Base-by-base conservation (phyloP, 495 filamentous ascomycete genomes). In the Podospora tetraspora region DNA sequence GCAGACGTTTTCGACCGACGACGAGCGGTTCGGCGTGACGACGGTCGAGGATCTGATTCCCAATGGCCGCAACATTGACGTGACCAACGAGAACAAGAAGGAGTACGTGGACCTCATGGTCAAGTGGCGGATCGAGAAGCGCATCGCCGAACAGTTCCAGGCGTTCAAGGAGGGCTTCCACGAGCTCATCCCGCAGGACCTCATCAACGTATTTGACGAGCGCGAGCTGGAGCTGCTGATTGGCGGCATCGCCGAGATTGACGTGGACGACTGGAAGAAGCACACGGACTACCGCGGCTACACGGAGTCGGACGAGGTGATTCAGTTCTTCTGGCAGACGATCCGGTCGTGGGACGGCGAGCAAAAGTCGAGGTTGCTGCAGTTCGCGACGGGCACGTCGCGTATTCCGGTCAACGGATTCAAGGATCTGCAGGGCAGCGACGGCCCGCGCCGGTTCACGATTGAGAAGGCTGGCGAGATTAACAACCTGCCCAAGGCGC, bases 281-380 rank as follows among this genome's bases (percentile, higher is more conserved):
- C 95, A 99, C 81, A 99, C 95, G n/a, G 95, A 99, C 76, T 99
- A 99, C 81, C 89, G 95, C 68, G 95, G 95, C n/a, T 99, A 99
- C 82, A 97, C 96, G 56, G 95, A 99, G 80, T 89, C 87, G 63
- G 96, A 98, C 77, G 92, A 97, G 75, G 96, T 98, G 32, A 96
- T 99, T 71, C 89, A 91, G 77, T 94, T 93, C 82, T 99, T 99
- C 87, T 99, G 95, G 95, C 95, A 97, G 85, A 94, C 92, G 65
- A 83, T 99, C 72, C 88, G 94, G 71, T 91, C 85, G 70, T 98
- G 96, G 95, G 95, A 99, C 77, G 92, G 94, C 21, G 95, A 99
- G 78, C 96, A 98, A 76, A 99, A 99, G 84, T 96, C 92, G 29
- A 89, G 95, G 68, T 81, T 99, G 71, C 84, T 99, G 66, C 95